phyloP scores from a whole-genome alignment of 148 eudicot genomes.

The Talinum fruticosum region DNA sequence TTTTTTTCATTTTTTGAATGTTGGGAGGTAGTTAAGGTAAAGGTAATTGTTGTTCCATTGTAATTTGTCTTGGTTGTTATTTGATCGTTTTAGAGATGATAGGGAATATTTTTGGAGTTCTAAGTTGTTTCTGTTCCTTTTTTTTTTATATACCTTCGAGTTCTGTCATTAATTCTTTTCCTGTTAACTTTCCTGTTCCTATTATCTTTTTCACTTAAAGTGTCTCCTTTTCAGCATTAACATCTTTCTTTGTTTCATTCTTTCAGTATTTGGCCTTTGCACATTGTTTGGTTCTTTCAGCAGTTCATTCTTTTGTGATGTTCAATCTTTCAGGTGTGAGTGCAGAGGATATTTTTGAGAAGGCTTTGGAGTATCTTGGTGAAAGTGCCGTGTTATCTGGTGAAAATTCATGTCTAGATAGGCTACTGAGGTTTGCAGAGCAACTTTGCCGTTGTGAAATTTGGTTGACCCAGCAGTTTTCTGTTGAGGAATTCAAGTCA shows the following conservation, averaged over 20 bases:
- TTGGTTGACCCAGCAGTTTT: conserved; percentile 72
- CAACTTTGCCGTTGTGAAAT: conserved; percentile 56
- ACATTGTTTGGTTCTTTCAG: background rate
- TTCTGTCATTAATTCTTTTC: too few relatives aligned
- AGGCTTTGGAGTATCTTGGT: conserved; percentile 54
- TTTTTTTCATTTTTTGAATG: background rate
- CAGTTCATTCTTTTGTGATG: background rate
- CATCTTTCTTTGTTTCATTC: too few relatives aligned
- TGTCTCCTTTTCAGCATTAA: too few relatives aligned
- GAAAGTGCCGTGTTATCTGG: conserved; percentile 26
- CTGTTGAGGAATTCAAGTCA: conserved; percentile 59
- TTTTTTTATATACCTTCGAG: too few relatives aligned
- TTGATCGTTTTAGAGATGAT: too few relatives aligned
- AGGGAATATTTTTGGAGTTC: too few relatives aligned
- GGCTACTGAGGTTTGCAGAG: conserved; percentile 39
- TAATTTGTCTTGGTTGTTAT: too few relatives aligned
- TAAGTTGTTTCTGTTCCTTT: too few relatives aligned
- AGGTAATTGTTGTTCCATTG: background rate
- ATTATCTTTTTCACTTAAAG: background rate
- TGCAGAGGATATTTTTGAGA: conserved; percentile 50
- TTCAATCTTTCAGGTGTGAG: conserved; percentile 45
- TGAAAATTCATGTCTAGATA: conserved; percentile 34
- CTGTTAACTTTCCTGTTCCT: background rate
- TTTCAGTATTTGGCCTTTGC: background rate
- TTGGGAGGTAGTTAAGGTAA: background rate